phyloP scores from a whole-genome alignment of 345 rosid species.

The Dovyalis caffra region DNA sequence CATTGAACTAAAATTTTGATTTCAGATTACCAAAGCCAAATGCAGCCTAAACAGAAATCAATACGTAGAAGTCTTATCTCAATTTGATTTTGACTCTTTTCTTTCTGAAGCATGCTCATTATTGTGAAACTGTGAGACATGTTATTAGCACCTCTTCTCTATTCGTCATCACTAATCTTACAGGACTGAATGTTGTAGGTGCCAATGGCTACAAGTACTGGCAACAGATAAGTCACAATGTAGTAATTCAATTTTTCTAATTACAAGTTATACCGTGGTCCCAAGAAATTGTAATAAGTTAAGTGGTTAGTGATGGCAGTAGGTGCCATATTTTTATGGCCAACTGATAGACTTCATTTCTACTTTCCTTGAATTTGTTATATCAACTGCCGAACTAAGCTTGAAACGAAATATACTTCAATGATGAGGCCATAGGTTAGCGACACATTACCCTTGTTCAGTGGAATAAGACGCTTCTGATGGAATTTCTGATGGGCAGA shows the following conservation, averaged over 20 bases:
- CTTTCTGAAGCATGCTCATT: background rate
- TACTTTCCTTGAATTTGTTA: background rate
- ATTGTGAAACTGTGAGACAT: background rate
- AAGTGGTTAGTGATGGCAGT: background rate
- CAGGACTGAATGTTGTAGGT: background rate
- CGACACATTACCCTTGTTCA: background rate
- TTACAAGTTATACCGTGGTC: background rate
- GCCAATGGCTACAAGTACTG: background rate
- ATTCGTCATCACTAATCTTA: background rate
- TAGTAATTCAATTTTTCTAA: background rate
- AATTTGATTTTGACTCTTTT: background rate
- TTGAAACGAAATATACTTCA: background rate
- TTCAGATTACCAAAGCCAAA: background rate
- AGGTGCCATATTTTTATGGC: background rate
- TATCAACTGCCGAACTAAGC: background rate
- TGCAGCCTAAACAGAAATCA: background rate
- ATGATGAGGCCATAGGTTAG: background rate
- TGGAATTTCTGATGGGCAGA: background rate
- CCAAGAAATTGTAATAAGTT: background rate
- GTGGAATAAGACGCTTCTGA: background rate
- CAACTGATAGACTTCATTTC: background rate
- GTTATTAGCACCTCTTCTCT: background rate
- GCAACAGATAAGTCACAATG: background rate
- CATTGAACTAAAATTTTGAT: background rate
- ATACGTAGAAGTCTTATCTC: background rate